A percentile compares a stretch with the other conserved stretches of the same genome.
These are phyloP conservation scores for Hyphodiscus sp. DNA, from an alignment of 2,329 filamentous ascomycete genomes.

Conservation along the genomic window DNA sequence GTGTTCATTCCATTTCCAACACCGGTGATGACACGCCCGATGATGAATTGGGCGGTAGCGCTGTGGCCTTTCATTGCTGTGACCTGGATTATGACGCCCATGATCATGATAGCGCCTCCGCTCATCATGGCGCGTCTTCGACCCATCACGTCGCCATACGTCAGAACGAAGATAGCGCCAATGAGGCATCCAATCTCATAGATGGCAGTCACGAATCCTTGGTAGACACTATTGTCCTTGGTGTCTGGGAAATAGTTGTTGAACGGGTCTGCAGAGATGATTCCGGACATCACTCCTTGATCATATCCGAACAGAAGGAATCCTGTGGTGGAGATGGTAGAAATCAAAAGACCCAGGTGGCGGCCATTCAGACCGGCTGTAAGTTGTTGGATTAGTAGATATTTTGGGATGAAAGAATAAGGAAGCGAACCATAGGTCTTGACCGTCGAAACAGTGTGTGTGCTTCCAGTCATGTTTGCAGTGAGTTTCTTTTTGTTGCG, in stretches of 20 bases:
- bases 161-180: conserved; percentile 41
- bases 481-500: not conserved
- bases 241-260: conserved; percentile 73
- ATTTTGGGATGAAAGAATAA: too few species aligned
- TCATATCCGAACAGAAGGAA: conserved; percentile 88
- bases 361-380: conserved; percentile 58
- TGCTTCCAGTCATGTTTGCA: not conserved
- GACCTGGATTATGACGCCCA: conserved; percentile 44
- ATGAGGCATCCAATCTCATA: conserved; percentile 51
- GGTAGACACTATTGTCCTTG: conserved; percentile 38
- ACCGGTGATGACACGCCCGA: conserved; percentile 43
- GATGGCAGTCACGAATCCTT: conserved; percentile 48
- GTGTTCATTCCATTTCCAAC: conserved; percentile 47
- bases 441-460: conserved; percentile 2
- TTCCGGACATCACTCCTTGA: conserved; percentile 78
- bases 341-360: conserved; percentile 62
- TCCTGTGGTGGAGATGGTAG: conserved; percentile 64
- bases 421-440: conserved; percentile 3
- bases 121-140: conserved; percentile 51
- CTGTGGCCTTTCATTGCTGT: conserved; percentile 29
- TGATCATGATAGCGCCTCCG: conserved; percentile 51
- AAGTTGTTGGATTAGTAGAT: not conserved
- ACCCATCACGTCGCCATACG: conserved; percentile 49
- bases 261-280: conserved; percentile 62
- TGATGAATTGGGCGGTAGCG: conserved; percentile 49